Conservation (phyloP, 1,284 basidiomycete species). For the Irpex rosettiformis region DNA sequence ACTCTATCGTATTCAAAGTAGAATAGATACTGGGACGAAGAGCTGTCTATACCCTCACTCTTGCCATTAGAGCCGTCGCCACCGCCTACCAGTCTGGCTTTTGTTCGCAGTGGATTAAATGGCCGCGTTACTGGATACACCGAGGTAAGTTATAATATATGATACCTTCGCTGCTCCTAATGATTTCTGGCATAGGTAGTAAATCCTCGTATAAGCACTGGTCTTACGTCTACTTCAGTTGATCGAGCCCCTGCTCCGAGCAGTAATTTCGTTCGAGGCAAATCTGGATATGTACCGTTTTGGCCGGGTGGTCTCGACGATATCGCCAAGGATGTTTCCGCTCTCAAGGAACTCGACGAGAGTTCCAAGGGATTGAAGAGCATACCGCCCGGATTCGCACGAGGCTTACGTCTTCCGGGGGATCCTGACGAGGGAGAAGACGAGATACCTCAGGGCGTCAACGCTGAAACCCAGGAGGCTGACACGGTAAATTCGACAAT, state of each 20-base stretch:
- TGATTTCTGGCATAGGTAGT: conserved; percentile 37
- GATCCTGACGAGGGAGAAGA: conserved; percentile 45
- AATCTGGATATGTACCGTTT: conserved; percentile 90
- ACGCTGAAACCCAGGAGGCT: neutral
- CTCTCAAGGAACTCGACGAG: conserved; percentile 31
- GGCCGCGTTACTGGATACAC: conserved; percentile 79
- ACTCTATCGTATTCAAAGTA: conserved; percentile 16
- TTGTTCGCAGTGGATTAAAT: conserved; percentile 75
- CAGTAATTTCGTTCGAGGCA: conserved; percentile 87
- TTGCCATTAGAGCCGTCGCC: conserved; percentile 65
- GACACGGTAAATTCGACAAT: neutral
- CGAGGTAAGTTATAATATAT: conserved; percentile 45
- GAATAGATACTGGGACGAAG: conserved; percentile 67
- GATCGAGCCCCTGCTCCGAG: conserved; percentile 77
- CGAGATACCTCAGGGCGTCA: conserved; percentile 5
- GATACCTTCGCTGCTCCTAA: neutral
- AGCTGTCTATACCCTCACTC: conserved; percentile 57
- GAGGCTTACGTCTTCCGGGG: conserved; percentile 66
- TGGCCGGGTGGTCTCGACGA: conserved; percentile 86
- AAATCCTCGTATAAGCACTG: conserved; percentile 48
- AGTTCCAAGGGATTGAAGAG: conserved; percentile 48
- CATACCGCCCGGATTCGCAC: conserved; percentile 58
- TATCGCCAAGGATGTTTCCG: conserved; percentile 36
- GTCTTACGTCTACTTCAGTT: conserved; percentile 79
- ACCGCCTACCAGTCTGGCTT: conserved; percentile 75